Base-by-base conservation (phyloP, 345 rosid genomes). In the Gossypium longicalyx region DNA sequence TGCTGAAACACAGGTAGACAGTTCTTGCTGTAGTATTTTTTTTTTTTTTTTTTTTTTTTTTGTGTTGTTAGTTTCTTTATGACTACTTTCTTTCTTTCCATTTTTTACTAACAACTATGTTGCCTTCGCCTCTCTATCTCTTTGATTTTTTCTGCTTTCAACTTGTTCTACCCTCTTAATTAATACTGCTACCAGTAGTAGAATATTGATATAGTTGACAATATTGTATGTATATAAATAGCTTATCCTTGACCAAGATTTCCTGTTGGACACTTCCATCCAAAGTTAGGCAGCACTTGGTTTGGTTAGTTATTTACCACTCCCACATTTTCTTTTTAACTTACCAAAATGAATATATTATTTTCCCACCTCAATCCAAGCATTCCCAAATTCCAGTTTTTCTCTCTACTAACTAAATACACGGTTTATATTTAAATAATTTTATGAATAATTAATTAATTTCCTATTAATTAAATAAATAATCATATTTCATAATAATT, bases 231-330 rank as follows among this genome's bases (percentile, higher is more conserved):
- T 57, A 20, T 10, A 15, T 58, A 29, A 58, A 58, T 11, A 58
- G 7, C 29, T 22, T 15, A 1, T 25, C 66, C 70, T 74, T 77
- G 64, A 79, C 82, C 68, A 53, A 44, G 61, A 6, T 75, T 61
- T 66, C 17, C 1, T 44, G 47, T 20, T 51, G 23, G 73, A 57
- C 20, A 6, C 27, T 74, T 34, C 53, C 64, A 12, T 19, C 38
- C 8, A 56, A 74, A 64, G 71, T 64, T 64, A 25, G 53, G 53
- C 71, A 64, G 4, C 54, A 38, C 23, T 51, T 34, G 52, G 69
- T 49, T 34, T 51, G 38, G 54, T 67, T 22, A 45, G 11, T 67
- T 47, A 67, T 13, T 48, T 48, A 48, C 7, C 71, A 22, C 2
- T 2, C 71, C 8, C 38, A 13, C 34, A 41, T 34, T n/a, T 61